phyloP scores from a whole-genome alignment of 2,329 filamentous ascomycete genomes.

The Cordyceps fumosorosea region DNA sequence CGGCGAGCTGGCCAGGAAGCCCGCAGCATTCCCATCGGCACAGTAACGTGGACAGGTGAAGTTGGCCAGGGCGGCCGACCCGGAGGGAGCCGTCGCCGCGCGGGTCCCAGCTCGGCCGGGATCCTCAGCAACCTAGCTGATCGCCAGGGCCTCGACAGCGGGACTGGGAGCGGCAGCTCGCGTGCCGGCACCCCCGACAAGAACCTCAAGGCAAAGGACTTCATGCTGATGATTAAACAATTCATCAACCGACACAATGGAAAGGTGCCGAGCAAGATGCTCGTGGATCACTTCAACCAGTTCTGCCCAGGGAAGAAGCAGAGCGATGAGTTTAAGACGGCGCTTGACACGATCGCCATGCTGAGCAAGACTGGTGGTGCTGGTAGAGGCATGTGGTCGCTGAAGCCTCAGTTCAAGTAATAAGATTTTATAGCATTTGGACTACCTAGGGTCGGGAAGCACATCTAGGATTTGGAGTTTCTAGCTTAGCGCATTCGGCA shows the following conservation, averaged over 20 bases:
- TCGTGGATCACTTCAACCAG: slow-evolving; percentile 85
- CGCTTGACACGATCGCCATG: slow-evolving; percentile 68
- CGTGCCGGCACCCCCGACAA: slow-evolving; percentile 40
- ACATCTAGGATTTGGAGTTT: neutral
- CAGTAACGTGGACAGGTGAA: slow-evolving; percentile 89
- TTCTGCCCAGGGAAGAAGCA: slow-evolving; percentile 61
- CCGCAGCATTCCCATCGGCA: slow-evolving; percentile 67
- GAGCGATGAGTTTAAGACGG: slow-evolving; percentile 74
- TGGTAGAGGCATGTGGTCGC: slow-evolving; percentile 47
- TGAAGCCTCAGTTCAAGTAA: slow-evolving; percentile 32
- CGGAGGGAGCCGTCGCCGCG: slow-evolving; percentile 44
- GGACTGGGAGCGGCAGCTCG: slow-evolving; percentile 38
- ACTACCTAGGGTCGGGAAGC: neutral
- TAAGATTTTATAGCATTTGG: neutral
- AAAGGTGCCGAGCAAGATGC: slow-evolving; percentile 70
- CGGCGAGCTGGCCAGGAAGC: slow-evolving; percentile 67
- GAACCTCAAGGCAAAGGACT: slow-evolving; percentile 51
- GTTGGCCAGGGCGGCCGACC: slow-evolving; percentile 72
- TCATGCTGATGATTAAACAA: slow-evolving; percentile 65
- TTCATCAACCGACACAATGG: slow-evolving; percentile 76
- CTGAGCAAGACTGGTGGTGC: slow-evolving; percentile 54
- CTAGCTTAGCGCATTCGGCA: neutral
- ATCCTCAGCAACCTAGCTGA: slow-evolving; percentile 52
- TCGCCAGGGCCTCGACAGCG: slow-evolving; percentile 45
- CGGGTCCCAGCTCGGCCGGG: slow-evolving; percentile 46